Percentiles rank a stretch among this genome's conserved stretches.
These are phyloP conservation scores for Biscogniauxia marginata DNA, from an alignment of 2,329 filamentous ascomycete genomes.

Conservation along the genomic window DNA sequence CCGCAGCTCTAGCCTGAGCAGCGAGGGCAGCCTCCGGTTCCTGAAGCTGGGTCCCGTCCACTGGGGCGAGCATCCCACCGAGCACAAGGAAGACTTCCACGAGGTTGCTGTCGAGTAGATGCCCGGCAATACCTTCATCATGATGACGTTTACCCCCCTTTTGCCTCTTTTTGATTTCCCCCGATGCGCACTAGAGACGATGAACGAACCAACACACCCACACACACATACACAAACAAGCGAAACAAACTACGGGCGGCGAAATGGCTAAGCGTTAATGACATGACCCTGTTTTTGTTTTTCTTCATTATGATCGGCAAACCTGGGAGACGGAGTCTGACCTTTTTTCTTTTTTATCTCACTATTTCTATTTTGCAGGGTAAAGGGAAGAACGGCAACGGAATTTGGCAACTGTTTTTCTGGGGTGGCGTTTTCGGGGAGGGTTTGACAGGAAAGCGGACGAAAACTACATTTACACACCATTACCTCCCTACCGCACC, in stretches of 20 bases:
- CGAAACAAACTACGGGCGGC: neutral
- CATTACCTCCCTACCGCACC: neutral
- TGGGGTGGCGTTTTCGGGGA: neutral
- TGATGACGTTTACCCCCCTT: neutral
- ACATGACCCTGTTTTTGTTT: neutral
- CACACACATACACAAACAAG: neutral
- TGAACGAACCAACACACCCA: neutral
- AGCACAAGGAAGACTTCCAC: constrained; percentile 56
- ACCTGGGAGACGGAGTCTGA: neutral
- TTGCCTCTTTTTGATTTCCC: neutral
- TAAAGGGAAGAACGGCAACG: neutral
- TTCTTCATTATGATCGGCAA: neutral
- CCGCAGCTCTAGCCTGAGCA: constrained; percentile 56
- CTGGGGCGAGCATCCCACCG: constrained; percentile 59
- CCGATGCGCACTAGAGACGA: neutral
- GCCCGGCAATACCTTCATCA: constrained; percentile 2
- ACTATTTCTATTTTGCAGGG: neutral
- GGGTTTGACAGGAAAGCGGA: neutral
- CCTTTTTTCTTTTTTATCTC: neutral
- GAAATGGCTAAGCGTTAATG: neutral
- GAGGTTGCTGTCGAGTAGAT: constrained; percentile 44
- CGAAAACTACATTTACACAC: neutral
- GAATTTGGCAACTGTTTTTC: neutral
- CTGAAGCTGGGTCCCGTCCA: constrained; percentile 65
- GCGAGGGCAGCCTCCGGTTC: constrained; percentile 47